A percentile compares a stretch with the other conserved stretches of the same genome.
These are phyloP conservation scores for Arthrobotrys sphaeroides DNA, from an alignment of 2,329 filamentous ascomycete genomes.

Conservation along the genomic window DNA sequence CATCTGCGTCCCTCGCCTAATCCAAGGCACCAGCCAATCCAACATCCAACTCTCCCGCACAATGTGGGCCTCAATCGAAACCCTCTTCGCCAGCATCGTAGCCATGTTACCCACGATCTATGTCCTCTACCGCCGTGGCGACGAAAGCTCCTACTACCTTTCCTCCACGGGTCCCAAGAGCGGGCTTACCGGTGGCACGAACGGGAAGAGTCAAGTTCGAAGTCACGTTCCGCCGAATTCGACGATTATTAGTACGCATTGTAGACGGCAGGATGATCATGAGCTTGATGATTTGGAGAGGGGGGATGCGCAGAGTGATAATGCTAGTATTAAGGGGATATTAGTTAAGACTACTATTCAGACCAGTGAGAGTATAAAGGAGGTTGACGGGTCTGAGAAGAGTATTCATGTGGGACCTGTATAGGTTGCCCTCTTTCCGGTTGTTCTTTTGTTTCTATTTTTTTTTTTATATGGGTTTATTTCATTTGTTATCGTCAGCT, in stretches of 20 bases:
- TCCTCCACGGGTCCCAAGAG: conserved; percentile 25
- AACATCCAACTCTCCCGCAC: conserved; percentile 30
- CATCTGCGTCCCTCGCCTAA: conserved; percentile 31
- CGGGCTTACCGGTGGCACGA: conserved; percentile 13
- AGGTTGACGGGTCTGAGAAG: conserved; percentile 39
- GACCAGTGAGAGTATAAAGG: conserved; percentile 42
- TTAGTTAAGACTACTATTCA: conserved; percentile 44
- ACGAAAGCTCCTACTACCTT: conserved; percentile 34
- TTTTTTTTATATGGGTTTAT: too few species aligned
- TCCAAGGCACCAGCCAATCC: conserved; percentile 30
- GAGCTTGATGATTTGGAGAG: conserved; percentile 35
- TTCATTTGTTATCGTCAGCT: too few species aligned
- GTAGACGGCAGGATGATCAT: conserved; percentile 19
- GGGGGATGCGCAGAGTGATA: conserved; percentile 15
- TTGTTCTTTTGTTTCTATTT: not conserved
- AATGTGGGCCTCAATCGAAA: conserved; percentile 46
- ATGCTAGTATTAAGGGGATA: conserved; percentile 27
- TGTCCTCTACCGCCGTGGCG: conserved; percentile 43
- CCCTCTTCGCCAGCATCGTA: conserved; percentile 36
- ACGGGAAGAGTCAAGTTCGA: conserved; percentile 19
- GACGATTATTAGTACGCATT: conserved; percentile 40
- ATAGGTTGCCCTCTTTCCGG: not conserved
- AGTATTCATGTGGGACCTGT: conserved; percentile 16
- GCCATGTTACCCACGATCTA: conserved; percentile 47
- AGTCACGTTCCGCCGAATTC: conserved; percentile 34